phyloP scores from a whole-genome alignment of 2,329 filamentous ascomycete species.

The Orbilia blumenaviensis region DNA sequence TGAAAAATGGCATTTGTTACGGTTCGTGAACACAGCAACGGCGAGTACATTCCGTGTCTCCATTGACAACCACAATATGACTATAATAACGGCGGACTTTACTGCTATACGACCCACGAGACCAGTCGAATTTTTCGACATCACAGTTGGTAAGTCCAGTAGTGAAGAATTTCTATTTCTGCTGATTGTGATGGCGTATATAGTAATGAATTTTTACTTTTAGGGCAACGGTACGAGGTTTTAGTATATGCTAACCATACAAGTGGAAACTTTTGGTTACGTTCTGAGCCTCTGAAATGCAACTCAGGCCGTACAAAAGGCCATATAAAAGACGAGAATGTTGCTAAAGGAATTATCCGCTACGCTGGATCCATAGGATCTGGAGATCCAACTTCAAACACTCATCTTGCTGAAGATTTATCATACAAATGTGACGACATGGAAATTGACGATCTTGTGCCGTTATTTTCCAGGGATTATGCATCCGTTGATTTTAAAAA shows the following conservation, averaged over 20 bases:
- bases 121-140: slow-evolving; percentile 68
- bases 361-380: neutral
- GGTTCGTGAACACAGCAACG: slow-evolving; percentile 62
- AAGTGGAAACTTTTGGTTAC: slow-evolving; percentile 63
- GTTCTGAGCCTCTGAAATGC: slow-evolving; percentile 58
- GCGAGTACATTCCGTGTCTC: slow-evolving; percentile 59
- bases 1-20: slow-evolving; percentile 57
- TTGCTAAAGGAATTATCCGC: slow-evolving; percentile 19
- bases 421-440: neutral
- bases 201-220: neutral
- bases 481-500: neutral
- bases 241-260: slow-evolving; percentile 62
- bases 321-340: neutral
- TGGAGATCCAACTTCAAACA: neutral
- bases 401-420: neutral
- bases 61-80: slow-evolving; percentile 72
- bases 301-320: neutral
- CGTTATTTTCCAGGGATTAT: neutral
- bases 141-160: slow-evolving; percentile 68
- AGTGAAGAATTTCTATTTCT: neutral
- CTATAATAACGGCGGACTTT: slow-evolving; percentile 72
- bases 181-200: neutral
- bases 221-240: slow-evolving; percentile 63
- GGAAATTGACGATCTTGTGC: neutral
- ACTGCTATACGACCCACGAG: slow-evolving; percentile 71